phyloP scores from a whole-genome alignment of 2,329 filamentous ascomycete species.

The Arthrinium phaeospermum region DNA sequence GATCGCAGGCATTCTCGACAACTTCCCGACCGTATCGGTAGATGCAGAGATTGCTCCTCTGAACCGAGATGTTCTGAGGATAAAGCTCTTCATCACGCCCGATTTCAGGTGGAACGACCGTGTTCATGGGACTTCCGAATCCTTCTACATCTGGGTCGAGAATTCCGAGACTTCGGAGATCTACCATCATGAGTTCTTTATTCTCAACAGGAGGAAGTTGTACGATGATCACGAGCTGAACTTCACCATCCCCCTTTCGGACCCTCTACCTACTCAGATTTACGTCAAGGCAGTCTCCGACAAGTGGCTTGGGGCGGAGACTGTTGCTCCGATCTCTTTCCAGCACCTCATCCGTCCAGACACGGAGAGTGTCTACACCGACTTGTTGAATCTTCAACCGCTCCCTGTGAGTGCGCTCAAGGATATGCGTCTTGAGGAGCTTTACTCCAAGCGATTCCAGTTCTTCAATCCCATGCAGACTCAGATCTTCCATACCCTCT shows the following conservation, averaged over 20 bases:
- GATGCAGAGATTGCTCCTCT: constrained; percentile 95
- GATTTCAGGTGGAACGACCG: constrained; percentile 96
- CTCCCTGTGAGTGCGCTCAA: constrained; percentile 86
- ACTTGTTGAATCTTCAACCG: constrained; percentile 89
- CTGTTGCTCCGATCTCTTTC: constrained; percentile 93
- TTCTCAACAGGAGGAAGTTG: constrained; percentile 86
- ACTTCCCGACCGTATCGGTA: constrained; percentile 89
- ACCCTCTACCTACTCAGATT: constrained; percentile 92
- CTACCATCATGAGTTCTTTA: constrained; percentile 97
- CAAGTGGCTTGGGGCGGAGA: constrained; percentile 95
- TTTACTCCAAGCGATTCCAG: constrained; percentile 88
- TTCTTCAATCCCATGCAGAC: constrained; percentile 99
- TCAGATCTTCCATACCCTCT: constrained; percentile 96
- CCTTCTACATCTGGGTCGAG: constrained; percentile 99
- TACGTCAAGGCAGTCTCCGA: constrained; percentile 95
- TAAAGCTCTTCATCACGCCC: constrained; percentile 83
- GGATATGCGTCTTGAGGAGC: constrained; percentile 83
- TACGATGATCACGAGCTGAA: constrained; percentile 97
- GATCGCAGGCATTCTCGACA: constrained; percentile 80
- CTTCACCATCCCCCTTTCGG: constrained; percentile 94
- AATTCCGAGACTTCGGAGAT: constrained; percentile 98
- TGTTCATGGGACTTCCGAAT: constrained; percentile 91
- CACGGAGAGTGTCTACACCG: constrained; percentile 96
- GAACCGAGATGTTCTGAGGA: constrained; percentile 92
- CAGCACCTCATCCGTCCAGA: constrained; percentile 97